Conservation (phyloP, 192 early-diverging fungal genomes). For the Jimgerdemannia lactiflua region DNA sequence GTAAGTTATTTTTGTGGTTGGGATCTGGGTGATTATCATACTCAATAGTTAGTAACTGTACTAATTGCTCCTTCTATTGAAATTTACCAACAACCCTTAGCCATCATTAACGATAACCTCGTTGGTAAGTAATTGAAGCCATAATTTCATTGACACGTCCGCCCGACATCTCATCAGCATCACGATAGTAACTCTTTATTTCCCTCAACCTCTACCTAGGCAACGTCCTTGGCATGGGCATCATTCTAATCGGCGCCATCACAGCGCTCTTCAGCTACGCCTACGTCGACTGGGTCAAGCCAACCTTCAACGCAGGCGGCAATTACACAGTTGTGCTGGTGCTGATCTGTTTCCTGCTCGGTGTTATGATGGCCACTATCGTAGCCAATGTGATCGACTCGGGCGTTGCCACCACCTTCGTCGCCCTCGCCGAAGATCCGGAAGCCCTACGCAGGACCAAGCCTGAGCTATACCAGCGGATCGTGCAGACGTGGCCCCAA, state of each 20-base stretch:
- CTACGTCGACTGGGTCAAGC: slow-evolving; percentile 30
- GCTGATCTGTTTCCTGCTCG: slow-evolving; percentile 74
- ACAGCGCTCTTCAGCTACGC: slow-evolving; percentile 39
- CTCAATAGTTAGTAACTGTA: background rate
- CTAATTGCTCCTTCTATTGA: background rate
- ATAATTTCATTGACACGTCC: slow-evolving; percentile 82
- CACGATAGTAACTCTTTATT: background rate
- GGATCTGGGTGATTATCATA: background rate
- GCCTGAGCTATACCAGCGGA: slow-evolving; percentile 22
- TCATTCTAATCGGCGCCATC: slow-evolving; percentile 39
- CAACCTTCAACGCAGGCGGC: slow-evolving; percentile 23
- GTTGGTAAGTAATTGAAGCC: background rate
- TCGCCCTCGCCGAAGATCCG: slow-evolving; percentile 86
- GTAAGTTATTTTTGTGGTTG: background rate
- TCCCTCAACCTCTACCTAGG: too few relatives aligned
- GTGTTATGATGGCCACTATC: slow-evolving; percentile 75
- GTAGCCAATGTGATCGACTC: slow-evolving; percentile 78
- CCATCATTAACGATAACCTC: slow-evolving; percentile 85
- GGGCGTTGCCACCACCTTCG: slow-evolving; percentile 88
- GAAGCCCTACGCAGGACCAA: slow-evolving; percentile 47
- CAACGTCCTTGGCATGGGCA: slow-evolving; percentile 25
- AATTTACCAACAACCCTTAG: slow-evolving; percentile 1
- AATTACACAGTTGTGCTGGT: slow-evolving; percentile 43
- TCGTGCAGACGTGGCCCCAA: slow-evolving; percentile 34
- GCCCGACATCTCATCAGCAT: slow-evolving; percentile 22